Conservation (phyloP, 1,284 basidiomycete species). For the Sphaerobolus stellatus region DNA sequence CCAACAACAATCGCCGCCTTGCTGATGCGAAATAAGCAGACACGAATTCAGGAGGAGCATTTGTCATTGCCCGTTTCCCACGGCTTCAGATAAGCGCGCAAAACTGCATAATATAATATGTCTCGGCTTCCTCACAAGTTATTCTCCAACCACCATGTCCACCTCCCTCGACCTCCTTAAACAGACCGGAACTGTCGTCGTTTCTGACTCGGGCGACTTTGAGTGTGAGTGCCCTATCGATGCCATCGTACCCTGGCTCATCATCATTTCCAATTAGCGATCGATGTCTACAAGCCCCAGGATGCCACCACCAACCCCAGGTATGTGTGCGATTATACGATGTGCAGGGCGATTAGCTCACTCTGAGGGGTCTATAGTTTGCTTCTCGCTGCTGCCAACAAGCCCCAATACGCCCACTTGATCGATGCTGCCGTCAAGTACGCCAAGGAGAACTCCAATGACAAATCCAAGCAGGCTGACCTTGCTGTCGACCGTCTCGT, state of each 20-base stretch:
- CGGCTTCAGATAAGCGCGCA: too few relatives aligned
- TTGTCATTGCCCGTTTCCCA: too few relatives aligned
- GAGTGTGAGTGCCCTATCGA: slow-evolving; percentile 55
- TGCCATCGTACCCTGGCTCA: slow-evolving; percentile 9
- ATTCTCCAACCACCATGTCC: slow-evolving; percentile 68
- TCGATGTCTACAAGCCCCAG: slow-evolving; percentile 92
- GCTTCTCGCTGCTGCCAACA: slow-evolving; percentile 91
- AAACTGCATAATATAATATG: too few relatives aligned
- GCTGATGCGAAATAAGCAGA: too few relatives aligned
- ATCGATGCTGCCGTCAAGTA: slow-evolving; percentile 82
- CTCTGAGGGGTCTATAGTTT: slow-evolving; percentile 28
- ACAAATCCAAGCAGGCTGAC: slow-evolving; percentile 69
- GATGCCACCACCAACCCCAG: slow-evolving; percentile 96
- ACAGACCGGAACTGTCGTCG: slow-evolving; percentile 89
- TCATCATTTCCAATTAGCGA: slow-evolving; percentile 49
- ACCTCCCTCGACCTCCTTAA: slow-evolving; percentile 87
- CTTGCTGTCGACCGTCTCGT: slow-evolving; percentile 88
- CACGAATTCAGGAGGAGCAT: too few relatives aligned
- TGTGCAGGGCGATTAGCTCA: not conserved
- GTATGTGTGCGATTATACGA: slow-evolving; percentile 36
- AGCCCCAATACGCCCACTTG: slow-evolving; percentile 81
- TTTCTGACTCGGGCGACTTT: slow-evolving; percentile 90
- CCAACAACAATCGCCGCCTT: not conserved
- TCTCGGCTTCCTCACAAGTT: too few relatives aligned
- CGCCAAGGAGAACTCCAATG: slow-evolving; percentile 80